Evolutionary conservation across 1,139 yeast species (phyloP), one percentile per base, ranked within the genome.

Genomic region (Kodamaea derodonti): DNA sequence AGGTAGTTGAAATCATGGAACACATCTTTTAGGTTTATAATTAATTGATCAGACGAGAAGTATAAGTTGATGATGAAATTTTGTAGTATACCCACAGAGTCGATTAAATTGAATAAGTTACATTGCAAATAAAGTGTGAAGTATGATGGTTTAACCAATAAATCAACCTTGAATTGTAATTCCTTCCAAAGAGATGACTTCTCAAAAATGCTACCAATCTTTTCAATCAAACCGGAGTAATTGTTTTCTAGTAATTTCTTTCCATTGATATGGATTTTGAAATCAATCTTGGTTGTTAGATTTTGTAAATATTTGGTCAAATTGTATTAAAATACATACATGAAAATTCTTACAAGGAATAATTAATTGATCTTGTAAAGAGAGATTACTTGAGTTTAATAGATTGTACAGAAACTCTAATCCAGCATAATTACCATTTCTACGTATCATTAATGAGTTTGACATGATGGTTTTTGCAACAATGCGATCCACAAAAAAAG

Each of bases 1-100:
- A 59, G 45, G 36, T 65, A 62, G 36, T 65, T 57, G 24, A 63
- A 8, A 12, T 24, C 12, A 6, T 7, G 12, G 6, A 18, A 18
- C 9, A 18, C 9, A 7, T 18, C 22, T 18, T 18, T 9, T 18
- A 18, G 9, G 9, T 18, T 18, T 6, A 18, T 7, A 18, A 7
- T 6, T 6, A 6, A 7, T 18, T 18, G 22, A 9, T 18, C 9
- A 9, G 22, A 7, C 9, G 22, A 18, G 9, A 18, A 18, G 22
- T 18, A 18, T 18, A 18, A 18, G 9, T 18, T 6, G 22, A 18
- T 18, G 9, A 18, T 18, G 22, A 18, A 18, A 7, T 18, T 9
- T 18, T 18, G 9, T 7, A 18, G 6, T 18, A 6, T 18, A 18
- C 9, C 9, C 9, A 9, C 9, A 18, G 22, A 18, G 9, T 6